These are phyloP conservation scores for Leccinum holopus DNA, from an alignment of 1,284 basidiomycete species.

Conservation along the genomic window DNA sequence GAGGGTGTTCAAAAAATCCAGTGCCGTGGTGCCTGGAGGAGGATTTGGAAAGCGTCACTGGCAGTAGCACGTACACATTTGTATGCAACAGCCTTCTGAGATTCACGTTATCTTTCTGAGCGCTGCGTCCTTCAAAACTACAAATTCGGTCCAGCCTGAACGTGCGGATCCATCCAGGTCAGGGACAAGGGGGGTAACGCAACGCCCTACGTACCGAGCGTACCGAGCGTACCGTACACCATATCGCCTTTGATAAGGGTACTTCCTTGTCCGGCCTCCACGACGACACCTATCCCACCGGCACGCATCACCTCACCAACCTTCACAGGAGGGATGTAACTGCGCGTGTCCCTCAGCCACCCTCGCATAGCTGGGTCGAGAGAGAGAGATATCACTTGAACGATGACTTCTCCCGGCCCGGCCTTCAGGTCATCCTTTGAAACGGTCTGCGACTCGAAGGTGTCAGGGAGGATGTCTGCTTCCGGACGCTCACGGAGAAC, in stretches of 20 bases:
- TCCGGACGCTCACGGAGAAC: slow-evolving; percentile 73
- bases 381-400: slow-evolving; percentile 74
- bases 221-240: slow-evolving; percentile 55
- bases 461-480: slow-evolving; percentile 62
- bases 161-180: not conserved
- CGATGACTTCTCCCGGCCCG: slow-evolving; percentile 59
- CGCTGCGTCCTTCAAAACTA: slow-evolving; percentile 55
- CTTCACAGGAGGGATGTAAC: slow-evolving; percentile 71
- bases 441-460: slow-evolving; percentile 65
- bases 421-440: slow-evolving; percentile 54
- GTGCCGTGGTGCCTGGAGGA: slow-evolving; percentile 51
- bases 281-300: slow-evolving; percentile 65
- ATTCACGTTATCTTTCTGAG: slow-evolving; percentile 47
- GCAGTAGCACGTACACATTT: not conserved
- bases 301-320: slow-evolving; percentile 86
- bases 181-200: not conserved
- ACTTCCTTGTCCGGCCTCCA: slow-evolving; percentile 55
- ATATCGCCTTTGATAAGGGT: slow-evolving; percentile 63
- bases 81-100: not conserved
- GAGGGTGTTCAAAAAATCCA: slow-evolving; percentile 79
- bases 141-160: slow-evolving; percentile 79
- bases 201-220: slow-evolving; percentile 47
- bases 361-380: slow-evolving; percentile 87
- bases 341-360: slow-evolving; percentile 71
- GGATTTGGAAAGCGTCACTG: slow-evolving; percentile 37